phyloP scores from a whole-genome alignment of 306 rosid species.

The Cicer pinnatifidum region DNA sequence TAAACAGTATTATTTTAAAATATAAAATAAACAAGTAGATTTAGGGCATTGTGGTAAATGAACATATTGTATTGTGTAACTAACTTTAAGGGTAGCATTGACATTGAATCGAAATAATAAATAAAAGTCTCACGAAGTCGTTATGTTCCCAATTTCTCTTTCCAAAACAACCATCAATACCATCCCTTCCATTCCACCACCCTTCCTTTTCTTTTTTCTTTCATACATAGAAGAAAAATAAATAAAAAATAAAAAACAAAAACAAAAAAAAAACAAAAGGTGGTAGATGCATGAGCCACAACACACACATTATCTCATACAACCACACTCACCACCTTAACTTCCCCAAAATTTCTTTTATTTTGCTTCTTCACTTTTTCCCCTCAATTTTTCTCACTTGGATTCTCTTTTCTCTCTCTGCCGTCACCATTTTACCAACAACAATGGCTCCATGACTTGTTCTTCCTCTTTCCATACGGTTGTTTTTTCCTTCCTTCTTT shows the following conservation, averaged over 20 bases:
- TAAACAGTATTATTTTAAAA: no score
- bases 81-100: slow-evolving; percentile 57
- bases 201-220: slow-evolving; percentile 34
- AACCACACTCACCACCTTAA: slow-evolving; percentile 63
- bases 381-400: slow-evolving; percentile 43
- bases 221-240: slow-evolving; percentile 14
- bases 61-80: not conserved
- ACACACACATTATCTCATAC: slow-evolving; percentile 50
- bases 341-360: slow-evolving; percentile 53
- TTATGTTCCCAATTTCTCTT: slow-evolving; percentile 46
- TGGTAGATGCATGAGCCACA: slow-evolving; percentile 94
- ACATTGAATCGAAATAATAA: slow-evolving; percentile 42
- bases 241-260: not conserved
- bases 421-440: slow-evolving; percentile 26
- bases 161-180: slow-evolving; percentile 47
- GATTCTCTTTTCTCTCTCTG: slow-evolving; percentile 42
- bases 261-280: slow-evolving; percentile 62
- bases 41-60: slow-evolving; percentile 47
- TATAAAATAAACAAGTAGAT: not conserved
- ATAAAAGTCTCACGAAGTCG: slow-evolving; percentile 41
- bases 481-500: slow-evolving; percentile 24
- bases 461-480: slow-evolving; percentile 37
- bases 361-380: slow-evolving; percentile 26
- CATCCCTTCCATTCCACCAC: slow-evolving; percentile 56
- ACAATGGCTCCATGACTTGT: slow-evolving; percentile 36